phyloP scores from a whole-genome alignment of 352 stramenopile genomes.

The Phytopythium sindhum region DNA sequence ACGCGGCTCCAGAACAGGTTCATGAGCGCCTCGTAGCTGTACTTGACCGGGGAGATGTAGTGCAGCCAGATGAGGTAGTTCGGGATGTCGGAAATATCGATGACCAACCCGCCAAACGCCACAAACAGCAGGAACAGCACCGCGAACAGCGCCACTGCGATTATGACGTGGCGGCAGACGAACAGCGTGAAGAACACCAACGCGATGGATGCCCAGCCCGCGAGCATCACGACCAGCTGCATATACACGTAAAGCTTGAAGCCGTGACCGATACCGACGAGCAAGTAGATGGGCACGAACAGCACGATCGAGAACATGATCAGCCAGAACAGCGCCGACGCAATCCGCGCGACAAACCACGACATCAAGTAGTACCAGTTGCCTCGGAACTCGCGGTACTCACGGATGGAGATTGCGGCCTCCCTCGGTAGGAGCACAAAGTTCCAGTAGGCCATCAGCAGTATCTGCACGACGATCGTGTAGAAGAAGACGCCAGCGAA shows the following conservation, averaged over 20 bases:
- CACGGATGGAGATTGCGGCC: conserved; percentile 34
- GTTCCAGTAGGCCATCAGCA: conserved; percentile 33
- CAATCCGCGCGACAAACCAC: conserved; percentile 47
- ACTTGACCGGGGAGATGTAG: conserved; percentile 58
- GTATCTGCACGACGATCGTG: conserved; percentile 41
- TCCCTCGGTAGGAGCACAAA: conserved; percentile 40
- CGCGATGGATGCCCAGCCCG: conserved; percentile 25
- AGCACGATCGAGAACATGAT: conserved; percentile 37
- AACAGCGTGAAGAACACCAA: conserved; percentile 34
- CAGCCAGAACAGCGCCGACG: conserved; percentile 32
- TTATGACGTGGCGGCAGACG: conserved; percentile 19
- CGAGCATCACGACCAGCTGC: conserved; percentile 40
- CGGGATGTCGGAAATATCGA: conserved; percentile 39
- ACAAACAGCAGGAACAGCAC: conserved; percentile 34
- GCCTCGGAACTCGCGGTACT: conserved; percentile 37
- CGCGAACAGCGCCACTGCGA: conserved; percentile 31
- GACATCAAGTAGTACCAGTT: conserved; percentile 37
- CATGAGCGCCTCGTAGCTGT: conserved; percentile 46
- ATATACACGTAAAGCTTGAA: conserved; percentile 43
- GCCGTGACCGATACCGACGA: conserved; percentile 37
- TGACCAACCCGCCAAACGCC: conserved; percentile 38
- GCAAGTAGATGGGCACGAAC: conserved; percentile 36
- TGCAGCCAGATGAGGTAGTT: conserved; percentile 58
- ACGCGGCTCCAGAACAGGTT: conserved; percentile 47
- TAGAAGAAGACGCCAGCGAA: conserved; percentile 53